Evolutionary conservation across 1,284 basidiomycete species (phyloP).

Genomic region (Rhodotorula sp.): DNA sequence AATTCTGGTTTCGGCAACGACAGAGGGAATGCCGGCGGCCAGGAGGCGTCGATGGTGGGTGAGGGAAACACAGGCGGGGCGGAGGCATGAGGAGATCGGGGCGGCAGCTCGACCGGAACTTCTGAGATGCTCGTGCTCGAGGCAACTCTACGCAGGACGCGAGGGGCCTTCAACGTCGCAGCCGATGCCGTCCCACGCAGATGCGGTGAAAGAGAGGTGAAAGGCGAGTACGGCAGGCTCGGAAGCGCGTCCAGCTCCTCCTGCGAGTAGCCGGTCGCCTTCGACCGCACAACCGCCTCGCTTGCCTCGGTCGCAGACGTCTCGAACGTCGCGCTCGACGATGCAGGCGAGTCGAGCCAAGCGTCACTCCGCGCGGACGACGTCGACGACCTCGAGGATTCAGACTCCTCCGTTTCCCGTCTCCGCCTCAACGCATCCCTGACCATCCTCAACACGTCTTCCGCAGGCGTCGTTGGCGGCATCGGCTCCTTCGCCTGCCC

Average conservation of each 20-base stretch:
- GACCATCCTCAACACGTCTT: slow-evolving; percentile 7
- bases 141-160: background rate
- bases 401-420: background rate
- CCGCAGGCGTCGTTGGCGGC: background rate
- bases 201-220: background rate
- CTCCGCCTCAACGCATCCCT: slow-evolving; percentile 3
- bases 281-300: background rate
- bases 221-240: background rate
- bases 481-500: background rate
- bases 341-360: slow-evolving; percentile 4
- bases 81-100: background rate
- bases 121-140: slow-evolving; percentile 1
- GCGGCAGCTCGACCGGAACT: slow-evolving; percentile 3
- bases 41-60: background rate
- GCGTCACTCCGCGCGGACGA: background rate
- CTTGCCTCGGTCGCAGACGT: slow-evolving; percentile 2
- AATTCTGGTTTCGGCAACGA: background rate
- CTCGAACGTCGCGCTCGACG: background rate
- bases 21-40: background rate
- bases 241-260: background rate
- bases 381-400: background rate
- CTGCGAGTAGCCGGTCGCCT: background rate
- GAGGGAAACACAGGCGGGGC: background rate
- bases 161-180: slow-evolving; percentile 5
- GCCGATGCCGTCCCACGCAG: background rate